phyloP scores from a whole-genome alignment of 2,329 filamentous ascomycete species.

The Colletotrichum camelliae region DNA sequence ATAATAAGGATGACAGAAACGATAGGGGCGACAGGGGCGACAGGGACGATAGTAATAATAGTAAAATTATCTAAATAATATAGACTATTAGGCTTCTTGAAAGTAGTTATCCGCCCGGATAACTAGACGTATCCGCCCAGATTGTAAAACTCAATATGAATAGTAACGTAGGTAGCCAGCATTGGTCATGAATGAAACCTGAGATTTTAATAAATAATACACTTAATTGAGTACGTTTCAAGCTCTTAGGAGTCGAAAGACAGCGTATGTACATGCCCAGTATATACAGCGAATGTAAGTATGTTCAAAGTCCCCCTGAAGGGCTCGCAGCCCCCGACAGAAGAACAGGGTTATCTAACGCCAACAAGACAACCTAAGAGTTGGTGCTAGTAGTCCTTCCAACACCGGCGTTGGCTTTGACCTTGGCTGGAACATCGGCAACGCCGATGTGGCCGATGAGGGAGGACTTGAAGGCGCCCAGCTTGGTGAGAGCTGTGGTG shows the following conservation, averaged over 20 bases:
- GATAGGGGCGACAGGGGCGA: no score
- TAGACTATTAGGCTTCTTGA: no score
- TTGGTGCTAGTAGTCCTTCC: slow-evolving; percentile 24
- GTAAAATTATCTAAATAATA: no score
- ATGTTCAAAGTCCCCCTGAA: neutral
- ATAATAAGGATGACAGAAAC: no score
- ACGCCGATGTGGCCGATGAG: slow-evolving; percentile 26
- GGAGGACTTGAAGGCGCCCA: slow-evolving; percentile 24
- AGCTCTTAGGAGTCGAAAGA: neutral
- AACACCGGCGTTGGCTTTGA: slow-evolving; percentile 27
- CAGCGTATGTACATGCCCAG: neutral
- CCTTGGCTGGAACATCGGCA: slow-evolving; percentile 25
- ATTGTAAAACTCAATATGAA: no score
- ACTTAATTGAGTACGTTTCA: neutral
- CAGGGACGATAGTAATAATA: no score
- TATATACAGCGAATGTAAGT: neutral
- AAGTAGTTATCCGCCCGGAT: no score
- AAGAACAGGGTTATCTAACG: neutral
- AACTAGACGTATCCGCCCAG: no score
- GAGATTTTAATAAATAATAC: no score
- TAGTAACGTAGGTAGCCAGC: no score
- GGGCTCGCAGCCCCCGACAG: no score
- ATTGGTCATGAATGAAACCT: no score
- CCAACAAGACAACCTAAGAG: neutral
- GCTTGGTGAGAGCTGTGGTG: slow-evolving; percentile 14